phyloP scores from a whole-genome alignment of 345 rosid genomes.

The Pseudoturritis turrita region DNA sequence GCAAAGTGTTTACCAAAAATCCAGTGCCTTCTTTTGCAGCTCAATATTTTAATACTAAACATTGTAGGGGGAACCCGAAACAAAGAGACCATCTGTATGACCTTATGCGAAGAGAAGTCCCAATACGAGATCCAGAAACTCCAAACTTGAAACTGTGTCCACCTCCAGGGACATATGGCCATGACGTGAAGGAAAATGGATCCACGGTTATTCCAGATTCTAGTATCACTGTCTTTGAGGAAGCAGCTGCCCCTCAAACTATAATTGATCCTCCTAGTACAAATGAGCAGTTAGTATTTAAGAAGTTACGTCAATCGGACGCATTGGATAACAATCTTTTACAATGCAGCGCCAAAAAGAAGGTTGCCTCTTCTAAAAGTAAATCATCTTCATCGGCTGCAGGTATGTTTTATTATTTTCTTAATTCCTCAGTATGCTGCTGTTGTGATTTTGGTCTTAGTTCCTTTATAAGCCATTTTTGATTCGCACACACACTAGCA shows the following conservation, averaged over 20 bases:
- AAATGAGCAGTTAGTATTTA: slow-evolving; percentile 51
- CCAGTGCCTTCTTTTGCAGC: background rate
- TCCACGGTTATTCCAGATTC: slow-evolving; percentile 55
- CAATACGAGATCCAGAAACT: slow-evolving; percentile 45
- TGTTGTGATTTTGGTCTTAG: background rate
- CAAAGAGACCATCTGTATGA: slow-evolving; percentile 62
- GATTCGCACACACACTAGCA: background rate
- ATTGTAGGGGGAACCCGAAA: slow-evolving; percentile 55
- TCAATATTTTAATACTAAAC: background rate
- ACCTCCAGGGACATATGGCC: slow-evolving; percentile 31
- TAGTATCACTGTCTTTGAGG: slow-evolving; percentile 39
- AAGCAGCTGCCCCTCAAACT: slow-evolving; percentile 44
- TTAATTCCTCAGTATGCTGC: background rate
- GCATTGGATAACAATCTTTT: slow-evolving; percentile 53
- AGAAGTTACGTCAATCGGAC: slow-evolving; percentile 59
- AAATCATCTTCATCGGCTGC: slow-evolving; percentile 52
- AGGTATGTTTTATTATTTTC: slow-evolving; percentile 34
- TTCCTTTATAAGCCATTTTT: background rate
- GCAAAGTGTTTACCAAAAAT: background rate
- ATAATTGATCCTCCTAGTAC: slow-evolving; percentile 49
- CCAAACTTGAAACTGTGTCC: slow-evolving; percentile 32
- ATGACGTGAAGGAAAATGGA: slow-evolving; percentile 45
- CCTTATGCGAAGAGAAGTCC: slow-evolving; percentile 55
- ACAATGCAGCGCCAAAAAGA: slow-evolving; percentile 34
- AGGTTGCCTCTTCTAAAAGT: slow-evolving; percentile 22